phyloP scores from a whole-genome alignment of 2,329 filamentous ascomycete species.

The Dactylonectria macrodidyma region DNA sequence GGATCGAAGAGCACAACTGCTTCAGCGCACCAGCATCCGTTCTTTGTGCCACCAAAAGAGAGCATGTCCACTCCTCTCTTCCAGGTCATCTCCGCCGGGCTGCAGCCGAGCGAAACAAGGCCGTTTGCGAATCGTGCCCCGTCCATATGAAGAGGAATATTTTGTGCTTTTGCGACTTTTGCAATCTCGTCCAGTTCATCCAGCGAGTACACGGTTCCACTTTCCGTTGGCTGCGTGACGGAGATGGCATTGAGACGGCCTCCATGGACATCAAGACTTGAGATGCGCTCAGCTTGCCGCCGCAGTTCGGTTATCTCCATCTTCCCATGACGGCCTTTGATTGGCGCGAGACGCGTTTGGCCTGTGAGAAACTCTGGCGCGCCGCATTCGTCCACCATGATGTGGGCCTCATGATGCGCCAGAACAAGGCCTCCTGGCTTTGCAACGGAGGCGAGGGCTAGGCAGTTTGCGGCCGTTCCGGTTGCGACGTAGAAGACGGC shows the following conservation, averaged over 20 bases:
- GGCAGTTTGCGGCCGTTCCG: slow-evolving; percentile 15
- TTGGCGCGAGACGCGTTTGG: background rate
- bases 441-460: slow-evolving; percentile 7
- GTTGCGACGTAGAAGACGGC: slow-evolving; percentile 17
- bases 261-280: slow-evolving; percentile 11
- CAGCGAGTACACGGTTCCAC: slow-evolving; percentile 9
- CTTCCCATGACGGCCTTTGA: slow-evolving; percentile 8
- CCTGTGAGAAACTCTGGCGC: slow-evolving; percentile 12
- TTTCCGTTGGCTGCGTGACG: slow-evolving; percentile 15
- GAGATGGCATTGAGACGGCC: slow-evolving; percentile 11
- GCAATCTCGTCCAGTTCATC: slow-evolving; percentile 12
- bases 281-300: slow-evolving; percentile 5
- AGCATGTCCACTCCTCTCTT: slow-evolving; percentile 16
- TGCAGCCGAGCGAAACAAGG: slow-evolving; percentile 16
- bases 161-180: slow-evolving; percentile 4
- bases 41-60: slow-evolving; percentile 19
- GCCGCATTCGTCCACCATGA: slow-evolving; percentile 14
- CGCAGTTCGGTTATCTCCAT: slow-evolving; percentile 15
- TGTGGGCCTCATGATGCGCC: slow-evolving; percentile 10
- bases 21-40: slow-evolving; percentile 20
- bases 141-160: slow-evolving; percentile 18
- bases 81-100: slow-evolving; percentile 19
- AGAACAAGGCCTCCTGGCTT: slow-evolving; percentile 16
- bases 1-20: slow-evolving; percentile 12
- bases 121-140: slow-evolving; percentile 17